These are phyloP conservation scores for Cryphonectria carpinicola DNA, from an alignment of 2,329 filamentous ascomycete species.

Conservation along the genomic window DNA sequence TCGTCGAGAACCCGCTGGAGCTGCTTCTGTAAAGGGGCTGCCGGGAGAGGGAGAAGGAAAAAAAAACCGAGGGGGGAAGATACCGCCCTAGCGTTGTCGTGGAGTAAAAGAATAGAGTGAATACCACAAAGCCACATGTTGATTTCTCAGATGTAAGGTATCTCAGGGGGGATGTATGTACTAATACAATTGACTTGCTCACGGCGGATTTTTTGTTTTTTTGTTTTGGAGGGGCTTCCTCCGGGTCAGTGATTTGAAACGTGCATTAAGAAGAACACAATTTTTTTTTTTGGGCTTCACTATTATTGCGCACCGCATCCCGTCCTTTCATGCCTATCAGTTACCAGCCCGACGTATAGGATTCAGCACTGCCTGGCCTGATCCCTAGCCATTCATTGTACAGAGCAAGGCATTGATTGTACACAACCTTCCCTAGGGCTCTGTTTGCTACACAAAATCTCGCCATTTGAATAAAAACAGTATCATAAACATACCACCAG, in stretches of 20 bases:
- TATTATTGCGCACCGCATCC: neutral
- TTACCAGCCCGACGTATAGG: too few relatives aligned
- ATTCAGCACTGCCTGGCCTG: too few relatives aligned
- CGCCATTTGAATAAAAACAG: too few relatives aligned
- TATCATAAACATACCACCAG: too few relatives aligned
- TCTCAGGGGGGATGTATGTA: slow-evolving; percentile 25
- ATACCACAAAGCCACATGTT: slow-evolving; percentile 31
- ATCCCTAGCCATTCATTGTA: too few relatives aligned
- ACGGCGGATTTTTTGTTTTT: slow-evolving; percentile 3
- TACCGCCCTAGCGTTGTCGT: slow-evolving; percentile 38
- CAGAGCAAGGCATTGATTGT: too few relatives aligned
- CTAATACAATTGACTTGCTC: slow-evolving; percentile 28
- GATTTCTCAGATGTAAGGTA: slow-evolving; percentile 14
- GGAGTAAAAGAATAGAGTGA: slow-evolving; percentile 37
- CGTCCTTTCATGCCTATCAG: neutral
- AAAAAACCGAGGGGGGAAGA: slow-evolving; percentile 39
- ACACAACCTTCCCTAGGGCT: too few relatives aligned
- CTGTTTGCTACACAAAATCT: too few relatives aligned
- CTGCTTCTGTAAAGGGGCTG: slow-evolving; percentile 73
- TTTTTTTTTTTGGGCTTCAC: neutral
- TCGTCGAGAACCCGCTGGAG: slow-evolving; percentile 95
- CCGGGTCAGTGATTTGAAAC: slow-evolving; percentile 3
- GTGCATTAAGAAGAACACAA: slow-evolving; percentile 2
- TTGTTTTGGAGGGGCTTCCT: neutral
- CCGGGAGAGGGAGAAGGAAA: slow-evolving; percentile 32